Evolutionary conservation across 2,329 filamentous ascomycete genomes (phyloP), one percentile per base, ranked within the genome.

Genomic region (Fusarium aywerte): DNA sequence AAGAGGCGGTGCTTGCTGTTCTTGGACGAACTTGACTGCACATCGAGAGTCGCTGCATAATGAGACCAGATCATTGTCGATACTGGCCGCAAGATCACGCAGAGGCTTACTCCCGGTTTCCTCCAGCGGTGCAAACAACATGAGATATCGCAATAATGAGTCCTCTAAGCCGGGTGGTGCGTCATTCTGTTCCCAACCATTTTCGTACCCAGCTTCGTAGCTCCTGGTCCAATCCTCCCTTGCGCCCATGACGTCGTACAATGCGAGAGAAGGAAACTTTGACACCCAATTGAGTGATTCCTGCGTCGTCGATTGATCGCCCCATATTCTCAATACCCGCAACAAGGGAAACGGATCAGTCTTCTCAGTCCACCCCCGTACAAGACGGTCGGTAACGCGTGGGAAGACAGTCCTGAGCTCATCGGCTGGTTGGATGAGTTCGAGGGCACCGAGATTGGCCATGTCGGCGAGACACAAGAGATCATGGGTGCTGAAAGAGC

Each of bases 371-470:
- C 83, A 86, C 21, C 79, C 80, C 32, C 79, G 76, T 20, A 86
- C 55, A 4, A 86, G 74, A 8, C 81, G 76, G 63, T 86, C 83
- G 36, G 68, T 82, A 7, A 85, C 68, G 4, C 75, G 73, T 8
- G 80, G 80, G 31, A 80, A 80, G 25, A 62, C 52, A 25, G 61
- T 58, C 5, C 62, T 54, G 21, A 73, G 42, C 35, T 73, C 67
- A 27, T 77, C 76, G 2, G 70, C 65, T 2, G 79, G 79, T 59
- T 82, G 77, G 15, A 83, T 75, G 21, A 85, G 76, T 69, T 85
- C 82, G 13, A 85, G 76, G 4, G 82, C 77, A 10, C 79, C 83
- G 6, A 85, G 78, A 49, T 85, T 85, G 27, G 75, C 78, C 65
- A 85, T 75, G 5, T 77, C 69, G 0, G 80, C 67, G 31, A 85